These are phyloP conservation scores for Alternaria triticimaculans DNA, from an alignment of 2,329 filamentous ascomycete genomes.

Conservation along the genomic window DNA sequence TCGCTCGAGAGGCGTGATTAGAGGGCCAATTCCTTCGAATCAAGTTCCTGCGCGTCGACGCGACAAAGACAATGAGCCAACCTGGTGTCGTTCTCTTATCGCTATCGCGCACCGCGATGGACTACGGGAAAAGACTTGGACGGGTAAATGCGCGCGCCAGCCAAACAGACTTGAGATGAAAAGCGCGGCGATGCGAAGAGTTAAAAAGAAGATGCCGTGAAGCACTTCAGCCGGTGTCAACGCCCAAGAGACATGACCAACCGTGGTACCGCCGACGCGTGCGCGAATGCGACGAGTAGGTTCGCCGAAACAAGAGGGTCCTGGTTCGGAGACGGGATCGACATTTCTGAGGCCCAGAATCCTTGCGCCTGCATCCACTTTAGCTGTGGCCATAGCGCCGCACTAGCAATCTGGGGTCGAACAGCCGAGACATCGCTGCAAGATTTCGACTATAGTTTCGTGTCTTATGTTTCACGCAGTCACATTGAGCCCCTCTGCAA, in stretches of 20 bases:
- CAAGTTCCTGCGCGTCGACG: slow-evolving; percentile 1
- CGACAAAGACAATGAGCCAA: background rate
- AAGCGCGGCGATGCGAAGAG: background rate
- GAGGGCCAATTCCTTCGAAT: background rate
- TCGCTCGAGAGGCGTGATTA: slow-evolving; percentile 1
- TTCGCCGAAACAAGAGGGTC: slow-evolving; percentile 28
- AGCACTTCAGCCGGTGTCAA: background rate
- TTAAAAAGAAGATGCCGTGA: slow-evolving; percentile 4
- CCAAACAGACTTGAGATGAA: background rate
- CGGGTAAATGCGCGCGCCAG: background rate
- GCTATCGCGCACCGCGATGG: background rate
- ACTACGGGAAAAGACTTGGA: background rate
- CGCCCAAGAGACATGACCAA: slow-evolving; percentile 15
- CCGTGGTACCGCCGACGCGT: slow-evolving; percentile 17
- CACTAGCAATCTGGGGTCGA: slow-evolving; percentile 16
- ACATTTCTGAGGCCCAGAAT: slow-evolving; percentile 11
- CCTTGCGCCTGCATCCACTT: slow-evolving; percentile 12
- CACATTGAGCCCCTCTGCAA: background rate
- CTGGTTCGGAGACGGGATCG: slow-evolving; percentile 23
- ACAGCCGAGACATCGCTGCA: slow-evolving; percentile 12
- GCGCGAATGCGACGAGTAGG: slow-evolving; percentile 22
- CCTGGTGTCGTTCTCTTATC: slow-evolving; percentile 3
- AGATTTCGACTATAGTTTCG: slow-evolving; percentile 5
- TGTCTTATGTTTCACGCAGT: slow-evolving; percentile 11
- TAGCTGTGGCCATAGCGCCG: slow-evolving; percentile 21